phyloP scores from a whole-genome alignment of 345 rosid genomes.

The Theobroma cacao region DNA sequence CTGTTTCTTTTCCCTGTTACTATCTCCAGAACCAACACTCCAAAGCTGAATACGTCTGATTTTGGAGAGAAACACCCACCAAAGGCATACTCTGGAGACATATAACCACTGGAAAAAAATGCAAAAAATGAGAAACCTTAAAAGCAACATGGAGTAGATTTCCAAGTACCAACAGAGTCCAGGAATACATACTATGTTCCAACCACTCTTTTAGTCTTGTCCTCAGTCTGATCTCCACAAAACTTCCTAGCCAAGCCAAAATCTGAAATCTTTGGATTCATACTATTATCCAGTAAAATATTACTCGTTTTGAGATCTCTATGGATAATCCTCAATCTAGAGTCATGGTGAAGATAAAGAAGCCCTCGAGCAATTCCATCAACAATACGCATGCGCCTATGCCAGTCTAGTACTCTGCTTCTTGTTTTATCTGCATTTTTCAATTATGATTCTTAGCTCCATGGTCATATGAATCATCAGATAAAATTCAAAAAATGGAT shows the following conservation, averaged over 20 bases:
- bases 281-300: slow-evolving; percentile 24
- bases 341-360: slow-evolving; percentile 51
- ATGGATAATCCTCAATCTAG: slow-evolving; percentile 43
- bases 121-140: not conserved
- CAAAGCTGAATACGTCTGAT: slow-evolving; percentile 7
- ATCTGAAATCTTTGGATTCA: slow-evolving; percentile 39
- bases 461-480: too few species aligned
- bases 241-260: slow-evolving; percentile 39
- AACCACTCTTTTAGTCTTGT: slow-evolving; percentile 38
- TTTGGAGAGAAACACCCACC: slow-evolving; percentile 2
- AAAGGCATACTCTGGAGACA: slow-evolving; percentile 13
- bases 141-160: not conserved
- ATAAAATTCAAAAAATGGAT: slow-evolving; percentile 12
- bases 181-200: slow-evolving; percentile 43
- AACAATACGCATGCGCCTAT: slow-evolving; percentile 24
- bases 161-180: slow-evolving; percentile 8
- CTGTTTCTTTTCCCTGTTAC: slow-evolving; percentile 5
- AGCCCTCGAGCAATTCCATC: slow-evolving; percentile 49
- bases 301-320: slow-evolving; percentile 44
- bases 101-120: not conserved
- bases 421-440: slow-evolving; percentile 2
- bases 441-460: not conserved
- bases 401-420: slow-evolving; percentile 28
- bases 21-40: slow-evolving; percentile 10
- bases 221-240: slow-evolving; percentile 23